Conservation (phyloP, 2,329 filamentous ascomycete genomes). For the Aspergillus versicolor region DNA sequence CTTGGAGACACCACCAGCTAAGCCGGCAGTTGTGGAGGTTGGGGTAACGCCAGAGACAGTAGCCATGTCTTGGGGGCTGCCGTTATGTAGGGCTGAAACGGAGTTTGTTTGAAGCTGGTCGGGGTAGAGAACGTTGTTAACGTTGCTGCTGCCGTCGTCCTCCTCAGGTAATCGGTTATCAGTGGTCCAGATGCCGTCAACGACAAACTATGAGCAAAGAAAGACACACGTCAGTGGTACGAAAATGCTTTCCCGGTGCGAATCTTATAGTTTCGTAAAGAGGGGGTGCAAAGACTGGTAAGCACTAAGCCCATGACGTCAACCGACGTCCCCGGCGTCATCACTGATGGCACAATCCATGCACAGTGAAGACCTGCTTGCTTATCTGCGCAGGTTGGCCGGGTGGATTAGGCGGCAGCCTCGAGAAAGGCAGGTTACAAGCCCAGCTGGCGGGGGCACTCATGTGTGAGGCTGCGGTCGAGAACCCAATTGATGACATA, state of each 20-base stretch:
- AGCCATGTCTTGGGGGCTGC: constrained; percentile 45
- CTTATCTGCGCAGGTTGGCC: not conserved
- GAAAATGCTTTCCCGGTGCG: constrained; percentile 11
- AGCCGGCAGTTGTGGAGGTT: constrained; percentile 66
- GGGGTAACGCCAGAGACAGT: constrained; percentile 58
- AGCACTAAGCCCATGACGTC: constrained; percentile 20
- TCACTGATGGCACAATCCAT: constrained; percentile 20
- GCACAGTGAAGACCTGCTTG: constrained; percentile 2
- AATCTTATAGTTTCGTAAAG: constrained; percentile 24
- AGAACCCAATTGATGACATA: constrained; percentile 44
- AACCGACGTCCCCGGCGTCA: constrained; percentile 28
- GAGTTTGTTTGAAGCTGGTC: constrained; percentile 59
- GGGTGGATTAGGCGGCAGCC: not conserved
- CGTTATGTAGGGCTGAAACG: constrained; percentile 15
- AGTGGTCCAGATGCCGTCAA: constrained; percentile 85
- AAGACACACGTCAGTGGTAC: constrained; percentile 14
- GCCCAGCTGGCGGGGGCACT: not conserved
- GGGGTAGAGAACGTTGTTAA: constrained; percentile 86
- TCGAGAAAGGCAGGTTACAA: constrained; percentile 3
- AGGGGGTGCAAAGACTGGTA: constrained; percentile 12
- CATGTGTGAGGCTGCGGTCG: constrained; percentile 12
- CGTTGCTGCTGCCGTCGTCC: constrained; percentile 76
- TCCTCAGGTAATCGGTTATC: constrained; percentile 80
- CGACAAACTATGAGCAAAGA: constrained; percentile 70
- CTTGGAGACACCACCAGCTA: constrained; percentile 37